These are phyloP conservation scores for Ogataea degrootiae DNA, from an alignment of 805 yeast species.

Conservation along the genomic window DNA sequence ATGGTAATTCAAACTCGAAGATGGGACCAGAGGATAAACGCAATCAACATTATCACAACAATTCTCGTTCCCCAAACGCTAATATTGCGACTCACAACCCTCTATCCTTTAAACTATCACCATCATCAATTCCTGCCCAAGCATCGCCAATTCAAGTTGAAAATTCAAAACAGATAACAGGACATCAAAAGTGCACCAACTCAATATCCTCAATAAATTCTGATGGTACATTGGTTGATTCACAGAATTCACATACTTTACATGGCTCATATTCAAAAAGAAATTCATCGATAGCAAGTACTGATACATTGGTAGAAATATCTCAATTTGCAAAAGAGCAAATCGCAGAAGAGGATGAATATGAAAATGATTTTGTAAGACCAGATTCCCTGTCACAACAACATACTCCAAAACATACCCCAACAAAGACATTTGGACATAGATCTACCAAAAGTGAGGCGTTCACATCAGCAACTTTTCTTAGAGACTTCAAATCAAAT, in stretches of 20 bases:
- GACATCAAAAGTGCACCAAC: constrained; percentile 15
- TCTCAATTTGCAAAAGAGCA: constrained; percentile 12
- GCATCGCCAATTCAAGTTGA: not conserved
- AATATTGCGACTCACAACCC: not conserved
- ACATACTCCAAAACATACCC: constrained; percentile 7
- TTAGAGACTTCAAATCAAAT: not conserved
- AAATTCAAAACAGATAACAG: not conserved
- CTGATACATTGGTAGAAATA: constrained; percentile 19
- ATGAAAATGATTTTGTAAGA: constrained; percentile 2
- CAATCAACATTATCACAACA: not conserved
- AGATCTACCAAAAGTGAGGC: constrained; percentile 18
- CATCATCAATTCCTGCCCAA: not conserved
- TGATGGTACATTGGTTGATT: constrained; percentile 17
- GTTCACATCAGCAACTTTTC: not conserved
- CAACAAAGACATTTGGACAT: constrained; percentile 10
- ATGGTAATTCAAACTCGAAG: not conserved
- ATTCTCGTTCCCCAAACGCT: not conserved
- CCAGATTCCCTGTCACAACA: constrained; percentile 3
- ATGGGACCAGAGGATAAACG: not conserved
- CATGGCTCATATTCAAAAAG: not conserved
- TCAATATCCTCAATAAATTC: constrained; percentile 19
- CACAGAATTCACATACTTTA: constrained; percentile 1
- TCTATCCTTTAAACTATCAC: not conserved
- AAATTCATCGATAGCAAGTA: constrained; percentile 15
- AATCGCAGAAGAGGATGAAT: constrained; percentile 18